A percentile compares a stretch with the other conserved stretches of the same genome.
Conservation (phyloP, 2,329 filamentous ascomycete species). For the Fusarium chuoi region DNA sequence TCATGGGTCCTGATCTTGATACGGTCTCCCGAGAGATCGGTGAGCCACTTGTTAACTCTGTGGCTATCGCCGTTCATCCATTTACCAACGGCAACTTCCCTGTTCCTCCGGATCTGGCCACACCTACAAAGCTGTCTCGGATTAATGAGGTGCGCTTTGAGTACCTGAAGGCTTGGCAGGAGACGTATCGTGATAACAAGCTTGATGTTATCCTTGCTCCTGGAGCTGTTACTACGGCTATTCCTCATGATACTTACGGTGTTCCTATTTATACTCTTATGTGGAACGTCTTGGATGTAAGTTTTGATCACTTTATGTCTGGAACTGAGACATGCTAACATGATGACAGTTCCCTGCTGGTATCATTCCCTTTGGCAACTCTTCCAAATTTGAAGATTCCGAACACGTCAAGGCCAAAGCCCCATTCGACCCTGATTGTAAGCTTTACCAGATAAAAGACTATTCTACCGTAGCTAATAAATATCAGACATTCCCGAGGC, state of each 20-base stretch:
- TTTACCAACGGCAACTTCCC: constrained; percentile 25
- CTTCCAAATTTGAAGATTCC: constrained; percentile 28
- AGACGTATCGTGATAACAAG: constrained; percentile 23
- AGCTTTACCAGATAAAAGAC: accelerated
- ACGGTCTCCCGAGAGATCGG: constrained; percentile 25
- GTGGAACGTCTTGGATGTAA: constrained; percentile 39
- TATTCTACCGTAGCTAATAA: background rate
- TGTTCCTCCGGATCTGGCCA: constrained; percentile 9
- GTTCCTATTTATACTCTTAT: constrained; percentile 36
- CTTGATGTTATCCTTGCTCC: constrained; percentile 36
- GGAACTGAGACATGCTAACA: background rate
- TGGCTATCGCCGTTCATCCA: constrained; percentile 28
- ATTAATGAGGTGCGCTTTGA: constrained; percentile 6
- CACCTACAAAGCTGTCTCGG: background rate
- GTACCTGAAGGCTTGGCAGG: constrained; percentile 26
- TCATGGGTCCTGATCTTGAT: constrained; percentile 23
- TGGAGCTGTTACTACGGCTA: constrained; percentile 23
- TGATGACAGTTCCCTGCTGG: constrained; percentile 30
- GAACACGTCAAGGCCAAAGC: constrained; percentile 16
- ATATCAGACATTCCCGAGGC: constrained; percentile 24
- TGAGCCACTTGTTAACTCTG: constrained; percentile 34
- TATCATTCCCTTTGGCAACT: constrained; percentile 30
- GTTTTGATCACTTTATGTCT: too few relatives aligned
- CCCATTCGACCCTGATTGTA: constrained; percentile 38
- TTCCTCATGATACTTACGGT: constrained; percentile 39